Base-by-base conservation (phyloP, 2,329 filamentous ascomycete species). In the Pseudogymnoascus sp. region DNA sequence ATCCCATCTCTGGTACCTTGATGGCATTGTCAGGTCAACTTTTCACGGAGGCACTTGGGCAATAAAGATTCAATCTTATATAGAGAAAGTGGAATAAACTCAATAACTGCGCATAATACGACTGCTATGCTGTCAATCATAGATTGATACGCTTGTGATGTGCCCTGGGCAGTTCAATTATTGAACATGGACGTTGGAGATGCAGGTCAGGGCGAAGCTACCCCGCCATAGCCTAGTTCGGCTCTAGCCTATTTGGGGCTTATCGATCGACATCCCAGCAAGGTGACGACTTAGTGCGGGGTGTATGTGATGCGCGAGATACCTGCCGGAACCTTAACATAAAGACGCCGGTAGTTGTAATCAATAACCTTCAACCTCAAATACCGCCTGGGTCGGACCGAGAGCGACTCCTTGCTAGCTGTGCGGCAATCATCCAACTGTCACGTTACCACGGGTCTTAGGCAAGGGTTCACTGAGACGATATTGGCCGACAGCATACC, bases 181-280 rank as follows among this genome's bases (percentile, higher is more conserved):
- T 33, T 54, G 25, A 33, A 54, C n/a, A 4, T 11, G 1, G 43
- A 54, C 5, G 43, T 54, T 18, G 43, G 18, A 50, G 43, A 28
- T 50, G 43, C 8, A 16, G 41, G 43, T 16, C 43, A 50, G 43
- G 43, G 25, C 43, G 25, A 30, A 54, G 43, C n/a, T 54, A 54
- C 43, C 43, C 43, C 43, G 43, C 43, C 28, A 33, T n/a, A 4
- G 25, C 25, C 43, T 54, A 54, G 25, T 16, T 18, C 43, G 9
- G 25, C 14, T 6, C 25, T 54, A 54, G 43, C 43, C 43, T 54
- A 54, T 54, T 54, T 54, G 14, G n/a, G 43, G 25, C 43, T 54
- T 54, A 54, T 54, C 43, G 43, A 18, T 54, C 43, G 43, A 54
- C 43, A 54, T 33, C 43, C 43, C 43, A 54, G 25, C 43, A 50